Conservation (phyloP, 225 moss, liverwort and hornwort genomes). For the Marchantia polymorpha region DNA sequence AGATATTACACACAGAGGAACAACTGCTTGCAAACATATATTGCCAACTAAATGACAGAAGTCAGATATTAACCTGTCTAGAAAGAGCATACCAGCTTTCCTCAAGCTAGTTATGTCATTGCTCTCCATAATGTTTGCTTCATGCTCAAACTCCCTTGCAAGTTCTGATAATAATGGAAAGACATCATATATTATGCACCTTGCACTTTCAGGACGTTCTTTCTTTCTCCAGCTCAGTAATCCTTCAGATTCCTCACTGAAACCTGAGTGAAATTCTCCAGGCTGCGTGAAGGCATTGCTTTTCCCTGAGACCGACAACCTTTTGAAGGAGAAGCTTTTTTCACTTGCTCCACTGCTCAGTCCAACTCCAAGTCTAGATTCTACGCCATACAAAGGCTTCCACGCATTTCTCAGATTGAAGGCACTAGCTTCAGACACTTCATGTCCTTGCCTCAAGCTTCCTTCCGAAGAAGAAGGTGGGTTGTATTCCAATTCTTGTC, state of each 20-base stretch:
- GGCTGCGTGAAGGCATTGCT: constrained; percentile 28
- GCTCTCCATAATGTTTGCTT: constrained; percentile 26
- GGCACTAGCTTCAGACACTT: constrained; percentile 25
- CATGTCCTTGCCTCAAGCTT: constrained; percentile 33
- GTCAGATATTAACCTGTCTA: constrained; percentile 38
- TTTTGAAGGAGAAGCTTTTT: constrained; percentile 26
- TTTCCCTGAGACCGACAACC: constrained; percentile 30
- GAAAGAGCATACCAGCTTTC: constrained; percentile 48
- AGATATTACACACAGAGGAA: not conserved
- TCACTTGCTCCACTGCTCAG: constrained; percentile 34
- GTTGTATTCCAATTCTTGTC: constrained; percentile 30
- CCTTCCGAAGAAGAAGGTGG: constrained; percentile 31
- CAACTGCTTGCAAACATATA: not conserved
- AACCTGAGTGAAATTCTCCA: constrained; percentile 21
- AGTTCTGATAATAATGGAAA: constrained; percentile 53
- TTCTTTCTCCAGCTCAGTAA: constrained; percentile 30
- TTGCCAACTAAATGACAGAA: constrained; percentile 23
- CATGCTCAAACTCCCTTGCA: constrained; percentile 47
- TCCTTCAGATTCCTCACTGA: constrained; percentile 17
- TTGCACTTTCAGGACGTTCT: constrained; percentile 32
- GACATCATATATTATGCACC: constrained; percentile 43
- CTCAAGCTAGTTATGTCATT: constrained; percentile 36
- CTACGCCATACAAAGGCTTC: constrained; percentile 38
- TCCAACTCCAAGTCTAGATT: constrained; percentile 51
- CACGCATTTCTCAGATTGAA: constrained; percentile 17